These are phyloP conservation scores for Hymenoscyphus scutula DNA, from an alignment of 2,329 filamentous ascomycete genomes.

Conservation along the genomic window DNA sequence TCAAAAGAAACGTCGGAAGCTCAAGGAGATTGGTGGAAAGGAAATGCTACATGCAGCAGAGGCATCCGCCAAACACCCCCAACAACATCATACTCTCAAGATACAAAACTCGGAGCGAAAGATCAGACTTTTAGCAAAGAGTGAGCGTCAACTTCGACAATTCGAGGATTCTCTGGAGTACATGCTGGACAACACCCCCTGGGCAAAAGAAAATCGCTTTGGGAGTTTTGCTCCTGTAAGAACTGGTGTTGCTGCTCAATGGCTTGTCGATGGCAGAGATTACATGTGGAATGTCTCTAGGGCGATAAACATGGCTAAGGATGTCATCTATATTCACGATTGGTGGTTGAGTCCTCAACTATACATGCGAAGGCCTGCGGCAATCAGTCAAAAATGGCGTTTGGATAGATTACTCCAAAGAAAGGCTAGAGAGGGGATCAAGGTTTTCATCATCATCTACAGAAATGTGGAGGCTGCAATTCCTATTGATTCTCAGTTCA, in stretches of 20 bases:
- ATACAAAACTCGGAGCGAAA: conserved; percentile 91
- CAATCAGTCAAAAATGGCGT: conserved; percentile 97
- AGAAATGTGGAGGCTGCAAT: conserved; percentile 96
- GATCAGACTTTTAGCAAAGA: conserved; percentile 85
- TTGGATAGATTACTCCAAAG: conserved; percentile 88
- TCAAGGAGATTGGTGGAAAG: conserved; percentile 54
- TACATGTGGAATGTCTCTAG: conserved; percentile 99
- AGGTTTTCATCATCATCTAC: conserved; percentile 97
- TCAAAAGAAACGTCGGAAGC: conserved; percentile 65
- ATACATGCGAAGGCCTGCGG: conserved; percentile 89
- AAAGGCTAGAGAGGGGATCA: conserved; percentile 93
- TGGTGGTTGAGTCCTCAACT: conserved; percentile 98
- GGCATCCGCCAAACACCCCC: conserved; percentile 41
- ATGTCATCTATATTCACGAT: conserved; percentile 98
- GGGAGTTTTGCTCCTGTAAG: conserved; percentile 91
- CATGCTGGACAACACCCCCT: conserved; percentile 80
- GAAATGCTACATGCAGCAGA: conserved; percentile 51
- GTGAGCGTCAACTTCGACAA: conserved; percentile 83
- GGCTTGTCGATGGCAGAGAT: conserved; percentile 93
- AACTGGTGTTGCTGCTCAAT: conserved; percentile 83
- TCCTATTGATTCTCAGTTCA: conserved; percentile 97
- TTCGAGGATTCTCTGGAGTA: conserved; percentile 90
- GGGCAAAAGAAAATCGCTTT: conserved; percentile 82
- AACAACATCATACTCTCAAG: conserved; percentile 82
- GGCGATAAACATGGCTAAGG: conserved; percentile 93